These are phyloP conservation scores for Metrosideros polymorpha DNA, from an alignment of 441 rosid species.

Conservation along the genomic window DNA sequence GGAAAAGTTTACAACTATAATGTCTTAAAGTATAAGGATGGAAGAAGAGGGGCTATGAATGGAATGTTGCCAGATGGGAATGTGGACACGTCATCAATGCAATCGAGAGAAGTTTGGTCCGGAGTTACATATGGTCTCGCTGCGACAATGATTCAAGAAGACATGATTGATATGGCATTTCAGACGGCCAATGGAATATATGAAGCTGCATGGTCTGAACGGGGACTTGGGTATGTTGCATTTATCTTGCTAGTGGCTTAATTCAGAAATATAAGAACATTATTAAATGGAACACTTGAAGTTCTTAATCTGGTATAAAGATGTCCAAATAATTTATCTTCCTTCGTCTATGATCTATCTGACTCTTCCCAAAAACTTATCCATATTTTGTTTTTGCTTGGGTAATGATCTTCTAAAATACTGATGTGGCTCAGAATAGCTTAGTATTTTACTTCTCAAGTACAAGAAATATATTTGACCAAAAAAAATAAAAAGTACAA, in stretches of 20 bases:
- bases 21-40: conserved; percentile 69
- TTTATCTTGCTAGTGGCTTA: neutral
- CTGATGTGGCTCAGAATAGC: neutral
- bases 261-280: neutral
- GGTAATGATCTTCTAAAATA: neutral
- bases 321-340: neutral
- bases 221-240: conserved; percentile 64
- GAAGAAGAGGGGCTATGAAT: conserved; percentile 77
- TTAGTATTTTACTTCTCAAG: neutral
- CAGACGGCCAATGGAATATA: conserved; percentile 65
- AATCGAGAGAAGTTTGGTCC: conserved; percentile 85
- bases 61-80: conserved; percentile 88
- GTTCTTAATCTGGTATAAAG: neutral
- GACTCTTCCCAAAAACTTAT: neutral
- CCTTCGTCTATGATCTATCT: neutral
- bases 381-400: neutral
- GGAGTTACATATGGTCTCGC: conserved; percentile 90
- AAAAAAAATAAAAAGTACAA: too few species aligned
- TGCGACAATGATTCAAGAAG: conserved; percentile 90
- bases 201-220: conserved; percentile 78
- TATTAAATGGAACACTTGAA: neutral
- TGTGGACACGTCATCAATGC: conserved; percentile 72
- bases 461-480: neutral
- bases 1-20: conserved; percentile 67
- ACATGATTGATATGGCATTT: conserved; percentile 54